These are phyloP conservation scores for Vitis hybrid DNA, from an alignment of 177 flowering plant genomes.

Conservation along the genomic window DNA sequence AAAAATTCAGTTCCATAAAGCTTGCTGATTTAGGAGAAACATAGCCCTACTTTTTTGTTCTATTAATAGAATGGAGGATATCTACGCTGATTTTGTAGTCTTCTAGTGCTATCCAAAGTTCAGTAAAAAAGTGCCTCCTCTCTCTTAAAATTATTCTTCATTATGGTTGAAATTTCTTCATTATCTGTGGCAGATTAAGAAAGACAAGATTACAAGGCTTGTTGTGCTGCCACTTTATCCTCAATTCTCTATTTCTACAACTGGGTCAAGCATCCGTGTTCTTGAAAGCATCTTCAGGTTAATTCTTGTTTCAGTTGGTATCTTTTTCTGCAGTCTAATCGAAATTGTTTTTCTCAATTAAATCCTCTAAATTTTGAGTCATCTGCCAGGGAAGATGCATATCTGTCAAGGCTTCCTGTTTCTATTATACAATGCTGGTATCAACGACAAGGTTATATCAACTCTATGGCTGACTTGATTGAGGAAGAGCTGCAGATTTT, in stretches of 20 bases:
- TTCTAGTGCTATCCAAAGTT: too few relatives aligned
- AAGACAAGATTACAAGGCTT: conserved; percentile 79
- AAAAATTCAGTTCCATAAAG: too few relatives aligned
- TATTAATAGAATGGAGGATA: too few relatives aligned
- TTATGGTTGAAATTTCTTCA: background rate
- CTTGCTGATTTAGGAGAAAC: too few relatives aligned
- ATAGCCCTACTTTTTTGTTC: too few relatives aligned
- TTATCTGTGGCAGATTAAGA: conserved; percentile 63
- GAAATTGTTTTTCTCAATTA: background rate
- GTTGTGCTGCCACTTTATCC: conserved; percentile 98
- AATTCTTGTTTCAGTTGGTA: background rate
- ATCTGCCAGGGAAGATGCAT: conserved; percentile 67
- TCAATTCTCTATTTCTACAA: conserved; percentile 95
- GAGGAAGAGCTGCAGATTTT: conserved; percentile 70
- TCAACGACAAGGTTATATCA: conserved; percentile 87
- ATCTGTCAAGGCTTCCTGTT: conserved; percentile 78
- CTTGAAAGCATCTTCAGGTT: conserved; percentile 79
- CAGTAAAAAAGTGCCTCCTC: background rate
- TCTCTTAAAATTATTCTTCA: conserved; percentile 2
- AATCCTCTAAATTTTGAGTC: conserved; percentile 10
- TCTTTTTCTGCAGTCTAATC: background rate
- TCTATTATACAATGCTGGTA: conserved; percentile 90
- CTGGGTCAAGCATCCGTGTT: conserved; percentile 94
- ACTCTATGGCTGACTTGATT: conserved; percentile 92
- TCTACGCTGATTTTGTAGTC: too few relatives aligned